phyloP scores from a whole-genome alignment of 148 eudicot species.

The Fagopyrum tataricum region DNA sequence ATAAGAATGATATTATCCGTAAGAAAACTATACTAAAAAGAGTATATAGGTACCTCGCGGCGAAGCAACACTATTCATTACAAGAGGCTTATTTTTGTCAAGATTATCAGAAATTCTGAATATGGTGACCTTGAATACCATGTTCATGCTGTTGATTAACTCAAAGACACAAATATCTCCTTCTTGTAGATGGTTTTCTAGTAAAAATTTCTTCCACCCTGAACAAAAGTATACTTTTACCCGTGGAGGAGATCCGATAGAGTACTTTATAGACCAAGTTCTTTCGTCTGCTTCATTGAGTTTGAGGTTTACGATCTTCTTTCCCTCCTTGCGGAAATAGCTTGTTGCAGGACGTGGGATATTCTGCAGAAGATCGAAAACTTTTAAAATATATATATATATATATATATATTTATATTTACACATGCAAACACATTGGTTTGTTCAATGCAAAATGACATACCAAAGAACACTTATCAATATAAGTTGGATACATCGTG shows the following conservation, averaged over 20 bases:
- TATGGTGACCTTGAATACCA: constrained; percentile 1
- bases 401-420: no score
- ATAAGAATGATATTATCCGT: no score
- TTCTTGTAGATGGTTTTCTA: background rate
- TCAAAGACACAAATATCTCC: background rate
- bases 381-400: background rate
- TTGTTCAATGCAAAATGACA: background rate
- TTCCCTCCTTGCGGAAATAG: background rate
- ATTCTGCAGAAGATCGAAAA: background rate
- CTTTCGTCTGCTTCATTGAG: background rate
- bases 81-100: background rate
- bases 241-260: background rate
- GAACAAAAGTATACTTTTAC: background rate
- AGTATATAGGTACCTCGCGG: no score
- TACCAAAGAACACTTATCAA: background rate
- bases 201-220: background rate
- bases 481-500: background rate
- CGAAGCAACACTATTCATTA: background rate
- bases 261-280: background rate
- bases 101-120: background rate
- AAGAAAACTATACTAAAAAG: no score
- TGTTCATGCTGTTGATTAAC: background rate
- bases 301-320: background rate
- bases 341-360: background rate
- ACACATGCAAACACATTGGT: no score